A percentile compares a stretch with the other conserved stretches of the same genome.
Conservation (phyloP, 2,329 filamentous ascomycete species). For the Fusarium phyllophilum region DNA sequence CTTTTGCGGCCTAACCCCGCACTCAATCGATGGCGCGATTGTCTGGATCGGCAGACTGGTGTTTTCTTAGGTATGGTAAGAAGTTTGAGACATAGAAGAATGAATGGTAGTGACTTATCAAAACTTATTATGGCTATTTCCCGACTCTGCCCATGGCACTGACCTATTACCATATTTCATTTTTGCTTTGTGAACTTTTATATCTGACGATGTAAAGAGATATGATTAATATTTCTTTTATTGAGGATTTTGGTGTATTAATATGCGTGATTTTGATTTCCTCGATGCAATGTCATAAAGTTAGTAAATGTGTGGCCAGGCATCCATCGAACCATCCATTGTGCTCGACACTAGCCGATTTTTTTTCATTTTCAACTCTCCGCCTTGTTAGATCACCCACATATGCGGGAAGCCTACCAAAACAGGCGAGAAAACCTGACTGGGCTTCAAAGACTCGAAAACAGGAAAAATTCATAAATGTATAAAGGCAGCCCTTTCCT, state of each 20-base stretch:
- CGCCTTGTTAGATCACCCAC: not conserved
- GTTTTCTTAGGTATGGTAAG: not conserved
- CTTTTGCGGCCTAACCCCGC: not conserved
- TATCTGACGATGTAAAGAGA: not conserved
- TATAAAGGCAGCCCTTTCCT: not conserved
- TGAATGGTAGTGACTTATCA: not conserved
- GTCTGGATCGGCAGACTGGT: not conserved
- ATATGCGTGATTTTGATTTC: not conserved
- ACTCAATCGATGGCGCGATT: not conserved
- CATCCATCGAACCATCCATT: not conserved
- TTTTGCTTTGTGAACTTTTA: not conserved
- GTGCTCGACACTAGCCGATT: not conserved
- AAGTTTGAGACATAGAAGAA: not conserved
- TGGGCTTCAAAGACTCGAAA: not conserved
- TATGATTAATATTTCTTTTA: too few species aligned
- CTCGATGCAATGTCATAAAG: not conserved
- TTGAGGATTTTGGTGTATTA: too few species aligned
- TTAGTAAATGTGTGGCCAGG: not conserved
- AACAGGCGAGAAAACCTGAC: too few species aligned
- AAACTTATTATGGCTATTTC: not conserved
- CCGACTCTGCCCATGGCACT: not conserved
- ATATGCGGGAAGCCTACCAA: not conserved
- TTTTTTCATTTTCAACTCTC: not conserved
- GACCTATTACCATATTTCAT: not conserved
- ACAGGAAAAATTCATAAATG: not conserved